phyloP scores from a whole-genome alignment of 208 protist species.

The Crithidia fasciculata region DNA sequence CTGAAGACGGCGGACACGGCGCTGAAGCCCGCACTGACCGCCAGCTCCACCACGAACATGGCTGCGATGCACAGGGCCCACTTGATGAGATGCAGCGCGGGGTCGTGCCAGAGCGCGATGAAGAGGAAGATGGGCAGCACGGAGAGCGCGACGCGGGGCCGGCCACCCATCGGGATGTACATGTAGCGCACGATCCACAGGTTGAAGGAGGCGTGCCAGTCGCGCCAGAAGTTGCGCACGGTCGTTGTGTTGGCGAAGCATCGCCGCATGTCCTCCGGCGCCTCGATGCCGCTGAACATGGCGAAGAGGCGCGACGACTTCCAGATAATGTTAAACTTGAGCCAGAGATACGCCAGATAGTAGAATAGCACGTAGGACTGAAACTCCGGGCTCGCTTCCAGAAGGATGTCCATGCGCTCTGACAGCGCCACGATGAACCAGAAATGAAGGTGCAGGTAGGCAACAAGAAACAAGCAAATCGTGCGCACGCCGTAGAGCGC shows the following conservation, averaged over 20 bases:
- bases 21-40: slow-evolving; percentile 33
- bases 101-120: slow-evolving; percentile 94
- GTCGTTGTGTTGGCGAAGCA: slow-evolving; percentile 88
- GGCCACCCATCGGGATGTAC: slow-evolving; percentile 93
- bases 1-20: slow-evolving; percentile 14
- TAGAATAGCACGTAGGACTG: neutral
- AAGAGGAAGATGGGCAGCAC: slow-evolving; percentile 94
- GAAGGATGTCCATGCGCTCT: neutral
- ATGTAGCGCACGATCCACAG: slow-evolving; percentile 94
- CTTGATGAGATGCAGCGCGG: slow-evolving; percentile 69
- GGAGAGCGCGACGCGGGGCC: slow-evolving; percentile 44
- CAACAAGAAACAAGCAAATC: neutral
- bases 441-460: neutral
- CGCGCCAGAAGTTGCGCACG: slow-evolving; percentile 92
- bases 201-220: slow-evolving; percentile 95
- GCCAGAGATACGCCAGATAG: slow-evolving; percentile 68
- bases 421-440: slow-evolving; percentile 5
- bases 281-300: slow-evolving; percentile 83
- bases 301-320: slow-evolving; percentile 84
- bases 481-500: slow-evolving; percentile 26
- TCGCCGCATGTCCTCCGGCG: slow-evolving; percentile 89
- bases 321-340: slow-evolving; percentile 93
- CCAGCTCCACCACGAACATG: slow-evolving; percentile 65
- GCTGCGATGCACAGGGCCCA: slow-evolving; percentile 68
- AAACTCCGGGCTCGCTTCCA: neutral